Evolutionary conservation across 164 flowering plant genomes (phyloP), one percentile per base, ranked within the genome.

Genomic region (Piper betle): DNA sequence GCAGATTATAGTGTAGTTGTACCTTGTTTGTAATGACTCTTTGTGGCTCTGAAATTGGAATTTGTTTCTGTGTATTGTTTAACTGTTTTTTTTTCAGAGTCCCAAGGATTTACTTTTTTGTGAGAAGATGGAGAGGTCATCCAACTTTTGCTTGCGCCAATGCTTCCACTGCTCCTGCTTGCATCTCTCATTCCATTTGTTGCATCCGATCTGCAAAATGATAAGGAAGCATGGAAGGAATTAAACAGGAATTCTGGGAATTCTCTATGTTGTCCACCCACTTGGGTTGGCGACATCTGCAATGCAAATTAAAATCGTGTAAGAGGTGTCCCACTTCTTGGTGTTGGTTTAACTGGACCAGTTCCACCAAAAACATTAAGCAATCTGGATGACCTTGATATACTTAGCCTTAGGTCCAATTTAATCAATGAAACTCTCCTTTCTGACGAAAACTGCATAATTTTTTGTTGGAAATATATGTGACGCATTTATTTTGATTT

Each of bases 371-470:
- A 74, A 57, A 84, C 81, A 5, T 42, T 84, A 0, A 80, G 78
- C 10, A 83, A 77, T 64, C 77, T 88, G 6, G 78, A 75, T 59
- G 78, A 77, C 15, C 85, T 91, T 56, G 55, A 37, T 39, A 60
- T 60, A 70, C 79, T 88, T 59, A 84, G 96, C 73, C 88, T 91
- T 13, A 46, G 50, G 15, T 86, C 85, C 62, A 88, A 88, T 52
- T 62, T 64, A 58, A 85, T 91, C 41, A 46, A 15, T 46, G 50
- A 15, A 15, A 46, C 63, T 69, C 80, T 91, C 68, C 96, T 96
- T 19, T 71, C 80, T 48, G 96, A 86, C 63, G n/a, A 48, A 86
- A 19, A 42, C 79, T 62, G 71, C 89, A 57, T 82, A 86, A 55
- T 81, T 88, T 63, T 82, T 43, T 25, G 33, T 2, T 25, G 33